Percentiles rank a stretch among this genome's conserved stretches.
These are phyloP conservation scores for Beta vulgaris DNA, from an alignment of 148 eudicot genomes.

Conservation along the genomic window DNA sequence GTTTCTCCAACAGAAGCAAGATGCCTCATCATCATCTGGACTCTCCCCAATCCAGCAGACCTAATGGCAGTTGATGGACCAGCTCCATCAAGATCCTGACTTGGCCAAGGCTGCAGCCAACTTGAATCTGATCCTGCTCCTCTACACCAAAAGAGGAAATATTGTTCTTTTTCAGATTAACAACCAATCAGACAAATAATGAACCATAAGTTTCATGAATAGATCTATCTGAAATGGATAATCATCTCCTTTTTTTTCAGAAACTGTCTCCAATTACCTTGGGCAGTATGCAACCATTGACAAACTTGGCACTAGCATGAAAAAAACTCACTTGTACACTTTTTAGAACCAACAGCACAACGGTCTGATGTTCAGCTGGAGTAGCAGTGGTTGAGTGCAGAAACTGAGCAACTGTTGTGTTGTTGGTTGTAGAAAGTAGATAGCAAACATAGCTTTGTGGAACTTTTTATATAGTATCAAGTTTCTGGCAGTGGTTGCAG, in stretches of 20 bases:
- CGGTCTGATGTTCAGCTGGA: too few relatives aligned
- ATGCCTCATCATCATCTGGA: conserved; percentile 98
- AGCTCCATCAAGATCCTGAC: conserved; percentile 78
- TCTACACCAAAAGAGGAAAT: conserved; percentile 34
- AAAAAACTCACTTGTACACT: too few relatives aligned
- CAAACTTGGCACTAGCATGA: too few relatives aligned
- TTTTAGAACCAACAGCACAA: too few relatives aligned
- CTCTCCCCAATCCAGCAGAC: conserved; percentile 67
- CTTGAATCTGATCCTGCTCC: conserved; percentile 58
- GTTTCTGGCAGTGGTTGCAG: too few relatives aligned
- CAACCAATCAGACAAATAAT: not conserved
- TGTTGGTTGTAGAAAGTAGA: too few relatives aligned
- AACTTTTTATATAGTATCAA: too few relatives aligned
- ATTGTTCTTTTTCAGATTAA: not conserved
- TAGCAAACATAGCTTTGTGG: too few relatives aligned
- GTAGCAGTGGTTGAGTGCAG: too few relatives aligned
- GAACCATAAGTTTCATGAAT: not conserved
- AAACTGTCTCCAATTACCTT: too few relatives aligned
- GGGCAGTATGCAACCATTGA: too few relatives aligned
- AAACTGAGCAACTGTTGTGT: too few relatives aligned
- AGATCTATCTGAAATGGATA: not conserved
- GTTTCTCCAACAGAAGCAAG: conserved; percentile 96
- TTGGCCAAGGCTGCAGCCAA: conserved; percentile 67
- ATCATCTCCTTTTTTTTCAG: not conserved
- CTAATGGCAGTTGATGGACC: conserved; percentile 72